A percentile compares a stretch with the other conserved stretches of the same genome.
Evolutionary conservation across 805 yeast genomes (phyloP).

Genomic region (Suhomyces canberraensis): DNA sequence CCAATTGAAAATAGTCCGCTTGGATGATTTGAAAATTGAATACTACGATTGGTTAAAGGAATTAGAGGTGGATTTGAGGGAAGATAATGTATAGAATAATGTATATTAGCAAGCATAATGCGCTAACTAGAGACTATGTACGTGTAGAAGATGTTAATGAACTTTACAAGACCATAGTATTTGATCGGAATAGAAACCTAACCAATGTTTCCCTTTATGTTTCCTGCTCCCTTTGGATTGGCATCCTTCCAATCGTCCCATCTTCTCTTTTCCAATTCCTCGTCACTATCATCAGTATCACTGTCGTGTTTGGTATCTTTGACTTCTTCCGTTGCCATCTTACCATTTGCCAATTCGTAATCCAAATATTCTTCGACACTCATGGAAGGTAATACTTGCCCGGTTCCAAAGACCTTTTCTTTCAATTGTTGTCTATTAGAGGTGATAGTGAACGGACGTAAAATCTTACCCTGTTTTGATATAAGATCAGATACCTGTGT

Average conservation of each 20-base stretch:
- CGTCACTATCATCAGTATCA: slow-evolving; percentile 47
- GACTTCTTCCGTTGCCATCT: slow-evolving; percentile 56
- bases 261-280: slow-evolving; percentile 71
- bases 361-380: slow-evolving; percentile 88
- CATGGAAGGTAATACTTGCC: slow-evolving; percentile 91
- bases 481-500: slow-evolving; percentile 38
- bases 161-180: too few relatives aligned
- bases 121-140: too few relatives aligned
- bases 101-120: not conserved
- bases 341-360: slow-evolving; percentile 81
- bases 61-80: slow-evolving; percentile 23
- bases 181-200: too few relatives aligned
- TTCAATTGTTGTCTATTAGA: slow-evolving; percentile 51
- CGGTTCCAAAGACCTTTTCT: slow-evolving; percentile 79
- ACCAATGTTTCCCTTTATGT: slow-evolving; percentile 53
- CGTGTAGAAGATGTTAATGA: too few relatives aligned
- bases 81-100: not conserved
- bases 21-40: slow-evolving; percentile 30
- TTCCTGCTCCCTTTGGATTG: slow-evolving; percentile 86
- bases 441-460: slow-evolving; percentile 80
- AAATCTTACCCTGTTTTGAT: slow-evolving; percentile 71
- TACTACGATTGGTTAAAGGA: slow-evolving; percentile 35
- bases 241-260: slow-evolving; percentile 95
- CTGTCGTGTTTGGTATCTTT: slow-evolving; percentile 35
- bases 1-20: slow-evolving; percentile 18